Conservation (phyloP, 108 stramenopile genomes). For the Nitzschia sp. region DNA sequence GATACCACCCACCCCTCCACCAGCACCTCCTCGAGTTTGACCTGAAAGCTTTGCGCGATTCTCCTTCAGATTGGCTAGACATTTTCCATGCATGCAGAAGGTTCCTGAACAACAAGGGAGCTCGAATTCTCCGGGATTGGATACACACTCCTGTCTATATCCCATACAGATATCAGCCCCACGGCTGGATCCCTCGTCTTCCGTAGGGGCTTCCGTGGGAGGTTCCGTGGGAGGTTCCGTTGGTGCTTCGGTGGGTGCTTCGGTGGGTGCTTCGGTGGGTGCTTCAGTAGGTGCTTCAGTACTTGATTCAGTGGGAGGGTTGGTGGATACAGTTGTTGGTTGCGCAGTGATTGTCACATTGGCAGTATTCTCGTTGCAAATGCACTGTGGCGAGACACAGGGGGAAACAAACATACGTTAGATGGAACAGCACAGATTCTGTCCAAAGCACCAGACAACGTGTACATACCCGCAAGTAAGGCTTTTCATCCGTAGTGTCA, state of each 20-base stretch:
- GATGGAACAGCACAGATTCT: too few species aligned
- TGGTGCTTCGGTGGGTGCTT: not conserved
- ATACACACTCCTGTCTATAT: not conserved
- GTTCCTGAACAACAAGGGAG: not conserved
- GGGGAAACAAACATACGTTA: not conserved
- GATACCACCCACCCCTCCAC: not conserved
- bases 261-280: not conserved
- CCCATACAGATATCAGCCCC: not conserved
- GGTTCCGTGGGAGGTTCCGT: not conserved
- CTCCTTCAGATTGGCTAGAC: not conserved
- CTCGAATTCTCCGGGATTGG: not conserved
- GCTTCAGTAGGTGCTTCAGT: not conserved
- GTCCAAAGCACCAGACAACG: not conserved
- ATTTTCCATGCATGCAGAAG: not conserved
- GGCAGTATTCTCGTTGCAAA: slow-evolving; percentile 3
- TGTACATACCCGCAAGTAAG: not conserved
- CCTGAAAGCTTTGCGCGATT: not conserved
- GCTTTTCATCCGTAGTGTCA: not conserved
- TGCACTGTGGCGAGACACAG: not conserved
- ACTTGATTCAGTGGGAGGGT: not conserved
- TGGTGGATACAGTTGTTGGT: not conserved
- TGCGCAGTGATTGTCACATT: not conserved
- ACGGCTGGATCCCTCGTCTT: not conserved
- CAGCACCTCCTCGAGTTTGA: not conserved
- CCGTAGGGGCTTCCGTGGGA: not conserved